These are phyloP conservation scores for Chytriomyces sp. DNA, from an alignment of 192 early-diverging fungal species.

Conservation along the genomic window DNA sequence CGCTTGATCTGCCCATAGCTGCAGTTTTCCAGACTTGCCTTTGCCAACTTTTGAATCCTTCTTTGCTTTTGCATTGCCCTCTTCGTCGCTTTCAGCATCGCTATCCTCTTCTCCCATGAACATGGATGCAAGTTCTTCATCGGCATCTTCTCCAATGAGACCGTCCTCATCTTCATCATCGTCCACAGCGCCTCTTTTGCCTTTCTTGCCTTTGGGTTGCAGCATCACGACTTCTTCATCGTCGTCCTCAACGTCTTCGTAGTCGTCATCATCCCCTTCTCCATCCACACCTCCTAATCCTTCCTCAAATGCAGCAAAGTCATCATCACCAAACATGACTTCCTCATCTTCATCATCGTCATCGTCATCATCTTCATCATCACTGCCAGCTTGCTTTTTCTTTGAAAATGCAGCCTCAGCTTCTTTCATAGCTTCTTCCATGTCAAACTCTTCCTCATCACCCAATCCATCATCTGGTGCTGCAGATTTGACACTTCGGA, in stretches of 20 bases:
- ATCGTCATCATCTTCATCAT: slow-evolving; percentile 40
- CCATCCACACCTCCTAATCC: slow-evolving; percentile 57
- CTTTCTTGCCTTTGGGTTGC: slow-evolving; percentile 6
- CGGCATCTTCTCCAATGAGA: slow-evolving; percentile 37
- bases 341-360: slow-evolving; percentile 20
- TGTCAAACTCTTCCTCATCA: slow-evolving; percentile 36
- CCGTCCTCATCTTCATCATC: slow-evolving; percentile 47
- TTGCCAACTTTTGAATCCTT: slow-evolving; percentile 49
- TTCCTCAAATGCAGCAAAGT: slow-evolving; percentile 63
- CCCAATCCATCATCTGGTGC: slow-evolving; percentile 25
- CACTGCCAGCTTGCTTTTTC: slow-evolving; percentile 55
- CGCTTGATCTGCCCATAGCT: slow-evolving; percentile 55
- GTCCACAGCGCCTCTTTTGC: slow-evolving; percentile 25
- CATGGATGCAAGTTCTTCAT: slow-evolving; percentile 33
- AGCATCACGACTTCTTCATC: slow-evolving; percentile 27
- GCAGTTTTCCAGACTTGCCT: slow-evolving; percentile 52
- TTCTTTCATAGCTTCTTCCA: slow-evolving; percentile 31
- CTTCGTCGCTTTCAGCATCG: slow-evolving; percentile 36
- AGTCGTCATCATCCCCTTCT: slow-evolving; percentile 26
- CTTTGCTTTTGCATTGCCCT: slow-evolving; percentile 53
- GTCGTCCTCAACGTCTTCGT: slow-evolving; percentile 60
- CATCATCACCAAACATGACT: slow-evolving; percentile 30
- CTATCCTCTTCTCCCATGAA: slow-evolving; percentile 32
- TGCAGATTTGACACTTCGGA: slow-evolving; percentile 46
- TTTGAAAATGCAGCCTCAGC: slow-evolving; percentile 6